Conservation (phyloP, 805 yeast genomes). For the Cephaloascus albidus region DNA sequence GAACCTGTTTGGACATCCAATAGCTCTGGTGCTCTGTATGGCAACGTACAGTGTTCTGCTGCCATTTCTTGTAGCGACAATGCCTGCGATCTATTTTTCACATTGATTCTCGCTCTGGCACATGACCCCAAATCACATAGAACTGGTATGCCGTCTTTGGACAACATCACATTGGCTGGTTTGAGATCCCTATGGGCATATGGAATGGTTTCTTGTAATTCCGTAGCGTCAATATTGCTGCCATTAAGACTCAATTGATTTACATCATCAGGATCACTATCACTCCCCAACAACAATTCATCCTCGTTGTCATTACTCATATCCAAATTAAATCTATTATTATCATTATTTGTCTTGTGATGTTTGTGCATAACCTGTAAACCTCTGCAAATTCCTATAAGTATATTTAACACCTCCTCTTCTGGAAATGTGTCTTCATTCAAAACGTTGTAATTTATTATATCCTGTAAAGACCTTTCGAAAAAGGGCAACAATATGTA, state of each 20-base stretch:
- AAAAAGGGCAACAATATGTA: conserved; percentile 76
- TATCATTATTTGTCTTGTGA: conserved; percentile 16
- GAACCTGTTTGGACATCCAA: conserved; percentile 64
- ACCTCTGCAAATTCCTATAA: conserved; percentile 68
- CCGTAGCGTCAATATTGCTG: conserved; percentile 23
- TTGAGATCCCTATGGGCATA: conserved; percentile 84
- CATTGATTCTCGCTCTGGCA: conserved; percentile 44
- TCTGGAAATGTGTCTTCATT: conserved; percentile 48
- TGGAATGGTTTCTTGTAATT: conserved; percentile 48
- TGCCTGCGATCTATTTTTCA: conserved; percentile 60
- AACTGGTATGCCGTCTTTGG: conserved; percentile 67
- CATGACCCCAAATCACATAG: conserved; percentile 82
- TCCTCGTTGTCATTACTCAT: conserved; percentile 17
- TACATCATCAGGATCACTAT: conserved; percentile 17
- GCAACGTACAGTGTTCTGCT: conserved; percentile 76
- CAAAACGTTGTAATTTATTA: conserved; percentile 56
- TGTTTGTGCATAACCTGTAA: conserved; percentile 67
- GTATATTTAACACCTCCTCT: conserved; percentile 48
- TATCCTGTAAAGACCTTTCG: conserved; percentile 66
- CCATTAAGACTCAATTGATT: conserved; percentile 5
- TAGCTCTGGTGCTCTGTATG: conserved; percentile 87
- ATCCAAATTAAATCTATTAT: conserved; percentile 1
- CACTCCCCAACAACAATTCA: conserved; percentile 16
- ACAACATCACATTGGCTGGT: conserved; percentile 82
- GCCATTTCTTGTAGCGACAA: conserved; percentile 71